Evolutionary conservation across 176 grass and related monocot genomes (phyloP), one percentile per base, ranked within the genome.

Genomic region (Alopecurus myosuroides): DNA sequence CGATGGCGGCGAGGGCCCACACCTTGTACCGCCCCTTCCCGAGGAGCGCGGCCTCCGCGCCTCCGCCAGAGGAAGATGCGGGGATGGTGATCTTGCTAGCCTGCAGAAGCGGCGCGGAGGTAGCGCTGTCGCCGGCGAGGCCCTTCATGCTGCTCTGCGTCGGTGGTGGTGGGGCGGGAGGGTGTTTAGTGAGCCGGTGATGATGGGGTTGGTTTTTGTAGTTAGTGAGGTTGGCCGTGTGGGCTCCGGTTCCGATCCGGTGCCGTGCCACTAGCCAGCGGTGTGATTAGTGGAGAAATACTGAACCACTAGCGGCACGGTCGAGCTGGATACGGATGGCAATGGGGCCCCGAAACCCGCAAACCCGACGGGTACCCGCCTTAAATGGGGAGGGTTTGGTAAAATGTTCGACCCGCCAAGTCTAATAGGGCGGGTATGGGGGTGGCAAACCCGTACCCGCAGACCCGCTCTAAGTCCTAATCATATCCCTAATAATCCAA

Each of bases 1-100:
- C 79, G 86, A 99, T 94, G 91, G 97, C 91, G 31, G 88, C 86
- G 84, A 96, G 53, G 14, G 88, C 93, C 97, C 97, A 99, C 18
- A 92, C 85, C 89, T 96, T 99, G 90, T 92, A 99, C 55, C 87
- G 86, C 0, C 93, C 90, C 85, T 94, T 95, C n/a, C 87, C 78
- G 11, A 87, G 79, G 25, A 88, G 37, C 28, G 74, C 46, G 6
- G 82, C 65, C 69, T 83, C 84, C 61, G 76, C 83, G 64, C 20
- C 76, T 8, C 0, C 60, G 5, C 9, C 68, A 3, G 2, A 9
- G 29, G 44, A 75, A 2, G 72, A 20, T 13, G 40, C 76, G 4
- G 81, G 64, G 42, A 86, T 80, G 44, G 74, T 2, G 85, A 86
- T 83, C 89, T 87, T 90, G 37, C 80, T 60, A 3, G 57, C 80